Percentiles rank a stretch among this genome's conserved stretches.
Conservation (phyloP, 2,329 filamentous ascomycete species). For the Arthrobotrys conoides region DNA sequence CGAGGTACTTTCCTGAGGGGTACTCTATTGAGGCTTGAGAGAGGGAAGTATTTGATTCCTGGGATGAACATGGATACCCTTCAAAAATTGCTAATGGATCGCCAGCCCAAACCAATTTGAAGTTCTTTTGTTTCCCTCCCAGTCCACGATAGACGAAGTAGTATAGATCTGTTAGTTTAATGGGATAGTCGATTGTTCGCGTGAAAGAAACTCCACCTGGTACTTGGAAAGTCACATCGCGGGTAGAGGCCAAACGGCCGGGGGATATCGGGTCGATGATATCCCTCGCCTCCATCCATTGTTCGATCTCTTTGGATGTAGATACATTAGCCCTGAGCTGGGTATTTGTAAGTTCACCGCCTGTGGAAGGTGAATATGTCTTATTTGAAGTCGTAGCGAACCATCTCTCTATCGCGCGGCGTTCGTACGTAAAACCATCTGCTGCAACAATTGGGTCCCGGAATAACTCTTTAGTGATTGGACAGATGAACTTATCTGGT, state of each 20-base stretch:
- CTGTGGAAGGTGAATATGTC: too few relatives aligned
- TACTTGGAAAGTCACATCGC: conserved; percentile 9
- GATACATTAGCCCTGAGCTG: too few relatives aligned
- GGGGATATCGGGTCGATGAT: not conserved
- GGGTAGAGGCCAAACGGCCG: not conserved
- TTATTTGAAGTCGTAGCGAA: too few relatives aligned
- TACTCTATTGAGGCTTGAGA: too few relatives aligned
- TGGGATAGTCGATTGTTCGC: not conserved
- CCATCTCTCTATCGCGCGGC: too few relatives aligned
- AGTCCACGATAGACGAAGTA: conserved; percentile 3
- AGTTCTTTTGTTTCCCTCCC: conserved; percentile 6
- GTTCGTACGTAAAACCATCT: too few relatives aligned
- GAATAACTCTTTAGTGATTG: too few relatives aligned
- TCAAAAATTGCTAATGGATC: not conserved
- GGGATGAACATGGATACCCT: not conserved
- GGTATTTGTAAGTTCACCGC: too few relatives aligned
- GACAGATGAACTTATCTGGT: too few relatives aligned
- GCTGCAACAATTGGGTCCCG: too few relatives aligned
- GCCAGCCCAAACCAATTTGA: conserved; percentile 5
- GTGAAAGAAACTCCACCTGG: not conserved
- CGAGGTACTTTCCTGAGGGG: not conserved
- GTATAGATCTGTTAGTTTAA: conserved; percentile 11
- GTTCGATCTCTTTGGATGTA: too few relatives aligned
- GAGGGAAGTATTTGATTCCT: not conserved
- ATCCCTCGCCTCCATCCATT: too few relatives aligned